Evolutionary conservation across 2,329 filamentous ascomycete genomes (phyloP).

Genomic region (Teratosphaeria nubilosa): DNA sequence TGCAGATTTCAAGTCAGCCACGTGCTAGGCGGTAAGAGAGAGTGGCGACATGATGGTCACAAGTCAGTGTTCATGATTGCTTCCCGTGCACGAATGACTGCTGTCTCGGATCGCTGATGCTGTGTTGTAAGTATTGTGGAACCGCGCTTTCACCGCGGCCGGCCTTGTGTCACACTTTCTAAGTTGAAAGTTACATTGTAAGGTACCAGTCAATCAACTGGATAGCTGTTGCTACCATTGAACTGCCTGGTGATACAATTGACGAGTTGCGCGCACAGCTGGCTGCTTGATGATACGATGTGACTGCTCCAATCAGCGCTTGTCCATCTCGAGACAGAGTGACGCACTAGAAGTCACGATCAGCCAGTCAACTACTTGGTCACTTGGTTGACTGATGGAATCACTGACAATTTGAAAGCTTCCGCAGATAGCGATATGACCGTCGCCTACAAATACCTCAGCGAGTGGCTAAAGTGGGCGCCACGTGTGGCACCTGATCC

Average conservation of each 20-base stretch:
- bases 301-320: no score
- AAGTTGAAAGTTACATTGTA: no score
- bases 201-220: not conserved
- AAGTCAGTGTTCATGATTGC: not conserved
- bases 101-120: not conserved
- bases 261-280: no score
- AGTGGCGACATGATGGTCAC: not conserved
- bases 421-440: not conserved
- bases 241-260: no score
- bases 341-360: no score
- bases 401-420: not conserved
- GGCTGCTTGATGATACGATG: no score
- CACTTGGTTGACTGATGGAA: no score
- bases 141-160: not conserved
- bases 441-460: not conserved
- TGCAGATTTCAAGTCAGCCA: not conserved
- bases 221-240: no score
- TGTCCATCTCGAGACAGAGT: no score
- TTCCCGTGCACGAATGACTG: not conserved
- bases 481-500: not conserved
- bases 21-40: not conserved
- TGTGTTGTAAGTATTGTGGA: not conserved
- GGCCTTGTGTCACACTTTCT: not conserved
- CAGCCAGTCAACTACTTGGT: no score
- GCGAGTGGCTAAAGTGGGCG: no score